phyloP scores from a whole-genome alignment of 1,284 basidiomycete genomes.

The Inonotus obliquus region DNA sequence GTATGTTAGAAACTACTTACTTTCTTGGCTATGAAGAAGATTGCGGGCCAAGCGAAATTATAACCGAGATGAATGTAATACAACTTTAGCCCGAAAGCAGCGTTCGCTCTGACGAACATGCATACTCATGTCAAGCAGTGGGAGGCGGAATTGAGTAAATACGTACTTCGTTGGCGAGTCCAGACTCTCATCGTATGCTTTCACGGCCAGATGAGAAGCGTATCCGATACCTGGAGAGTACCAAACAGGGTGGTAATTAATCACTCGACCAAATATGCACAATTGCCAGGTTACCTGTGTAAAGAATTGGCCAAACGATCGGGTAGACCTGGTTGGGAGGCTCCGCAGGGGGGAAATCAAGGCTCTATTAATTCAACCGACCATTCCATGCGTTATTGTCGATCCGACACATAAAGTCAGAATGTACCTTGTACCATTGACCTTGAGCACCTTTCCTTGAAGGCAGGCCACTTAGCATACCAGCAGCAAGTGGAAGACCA shows the following conservation, averaged over 20 bases:
- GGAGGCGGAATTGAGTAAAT: neutral
- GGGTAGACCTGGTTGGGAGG: slow-evolving; percentile 52
- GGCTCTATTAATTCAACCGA: slow-evolving; percentile 28
- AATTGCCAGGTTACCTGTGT: slow-evolving; percentile 30
- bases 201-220: slow-evolving; percentile 63
- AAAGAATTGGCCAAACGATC: slow-evolving; percentile 56
- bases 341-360: slow-evolving; percentile 40
- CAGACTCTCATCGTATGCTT: slow-evolving; percentile 42
- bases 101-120: slow-evolving; percentile 34
- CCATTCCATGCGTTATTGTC: neutral
- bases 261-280: neutral
- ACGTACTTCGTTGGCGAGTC: neutral
- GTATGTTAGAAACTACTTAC: slow-evolving; percentile 26
- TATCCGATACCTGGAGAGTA: slow-evolving; percentile 50
- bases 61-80: slow-evolving; percentile 71
- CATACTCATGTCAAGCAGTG: neutral
- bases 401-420: neutral
- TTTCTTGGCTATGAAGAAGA: slow-evolving; percentile 62
- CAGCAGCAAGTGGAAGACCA: slow-evolving; percentile 56
- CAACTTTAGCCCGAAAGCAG: slow-evolving; percentile 51
- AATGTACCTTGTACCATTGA: slow-evolving; percentile 55
- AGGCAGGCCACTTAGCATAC: slow-evolving; percentile 47
- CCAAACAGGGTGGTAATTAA: slow-evolving; percentile 28
- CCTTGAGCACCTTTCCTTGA: slow-evolving; percentile 44
- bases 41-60: slow-evolving; percentile 67